phyloP scores from a whole-genome alignment of 495 filamentous ascomycete species.

The Penicillium cinerascens region DNA sequence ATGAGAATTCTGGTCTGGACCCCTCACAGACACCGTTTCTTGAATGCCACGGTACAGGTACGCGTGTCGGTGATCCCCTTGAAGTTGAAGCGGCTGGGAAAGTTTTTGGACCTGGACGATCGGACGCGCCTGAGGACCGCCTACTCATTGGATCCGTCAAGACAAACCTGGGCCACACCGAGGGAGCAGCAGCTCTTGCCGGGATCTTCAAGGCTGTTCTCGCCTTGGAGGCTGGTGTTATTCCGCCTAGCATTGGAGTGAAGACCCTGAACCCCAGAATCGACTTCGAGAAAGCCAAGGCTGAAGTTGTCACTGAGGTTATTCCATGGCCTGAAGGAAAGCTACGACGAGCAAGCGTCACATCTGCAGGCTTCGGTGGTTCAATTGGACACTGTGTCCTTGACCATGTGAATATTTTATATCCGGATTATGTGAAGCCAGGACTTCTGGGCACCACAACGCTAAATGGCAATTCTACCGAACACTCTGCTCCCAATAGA shows the following conservation, averaged over 20 bases:
- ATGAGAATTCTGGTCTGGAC: conserved; percentile 22
- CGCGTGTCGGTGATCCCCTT: conserved; percentile 2
- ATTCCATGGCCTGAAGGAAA: background rate
- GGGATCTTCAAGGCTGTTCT: conserved; percentile 41
- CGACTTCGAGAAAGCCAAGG: conserved; percentile 2
- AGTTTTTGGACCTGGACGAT: background rate
- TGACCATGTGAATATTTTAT: background rate
- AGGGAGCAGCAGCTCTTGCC: conserved; percentile 37
- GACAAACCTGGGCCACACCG: conserved; percentile 32
- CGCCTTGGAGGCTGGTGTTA: conserved; percentile 37
- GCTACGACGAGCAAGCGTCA: background rate
- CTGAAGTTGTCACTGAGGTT: background rate
- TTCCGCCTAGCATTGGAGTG: conserved; percentile 30
- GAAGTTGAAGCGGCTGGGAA: background rate
- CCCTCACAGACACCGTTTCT: background rate
- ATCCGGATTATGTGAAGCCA: no score
- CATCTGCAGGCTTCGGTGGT: background rate
- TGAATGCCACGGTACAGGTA: conserved; percentile 8
- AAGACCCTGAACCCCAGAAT: conserved; percentile 33
- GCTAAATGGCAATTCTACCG: no score
- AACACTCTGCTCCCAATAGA: no score
- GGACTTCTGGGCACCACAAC: no score
- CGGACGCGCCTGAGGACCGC: no score
- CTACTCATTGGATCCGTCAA: background rate
- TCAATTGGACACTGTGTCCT: background rate